These are phyloP conservation scores for Knufia fluminis DNA, from an alignment of 2,329 filamentous ascomycete species.

Conservation along the genomic window DNA sequence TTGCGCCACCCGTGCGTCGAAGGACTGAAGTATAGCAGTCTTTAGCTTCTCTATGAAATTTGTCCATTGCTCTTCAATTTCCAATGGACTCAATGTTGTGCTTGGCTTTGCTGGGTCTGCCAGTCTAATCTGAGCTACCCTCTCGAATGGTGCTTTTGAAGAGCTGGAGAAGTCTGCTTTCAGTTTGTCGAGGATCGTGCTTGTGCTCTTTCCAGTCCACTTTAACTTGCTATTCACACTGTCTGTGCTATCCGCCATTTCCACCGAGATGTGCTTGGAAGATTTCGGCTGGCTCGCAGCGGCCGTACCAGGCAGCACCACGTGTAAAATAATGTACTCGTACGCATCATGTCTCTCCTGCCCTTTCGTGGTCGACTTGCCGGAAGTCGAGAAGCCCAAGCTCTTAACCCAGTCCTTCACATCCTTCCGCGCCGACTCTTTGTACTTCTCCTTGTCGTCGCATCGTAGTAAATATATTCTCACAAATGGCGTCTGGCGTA, in stretches of 20 bases:
- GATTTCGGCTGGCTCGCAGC: slow-evolving; percentile 68
- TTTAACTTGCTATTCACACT: slow-evolving; percentile 56
- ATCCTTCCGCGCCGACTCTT: slow-evolving; percentile 63
- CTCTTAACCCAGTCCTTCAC: slow-evolving; percentile 85
- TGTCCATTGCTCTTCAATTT: slow-evolving; percentile 71
- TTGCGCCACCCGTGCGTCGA: slow-evolving; percentile 80
- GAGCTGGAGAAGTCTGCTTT: slow-evolving; percentile 79
- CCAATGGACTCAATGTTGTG: slow-evolving; percentile 57
- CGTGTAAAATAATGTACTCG: slow-evolving; percentile 90
- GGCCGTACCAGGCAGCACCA: slow-evolving; percentile 76
- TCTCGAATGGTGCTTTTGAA: slow-evolving; percentile 63
- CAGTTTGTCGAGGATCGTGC: slow-evolving; percentile 80
- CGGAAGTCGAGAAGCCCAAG: slow-evolving; percentile 26
- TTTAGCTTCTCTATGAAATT: slow-evolving; percentile 84
- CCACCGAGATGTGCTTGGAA: slow-evolving; percentile 39
- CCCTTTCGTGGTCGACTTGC: slow-evolving; percentile 42
- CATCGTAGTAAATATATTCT: slow-evolving; percentile 84
- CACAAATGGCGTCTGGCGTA: slow-evolving; percentile 86
- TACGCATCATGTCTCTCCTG: slow-evolving; percentile 94
- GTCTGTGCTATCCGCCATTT: slow-evolving; percentile 48
- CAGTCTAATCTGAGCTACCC: slow-evolving; percentile 77
- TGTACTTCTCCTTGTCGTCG: slow-evolving; percentile 94
- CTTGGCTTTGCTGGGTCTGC: slow-evolving; percentile 27
- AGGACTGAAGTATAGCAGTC: slow-evolving; percentile 74
- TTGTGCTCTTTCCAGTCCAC: slow-evolving; percentile 68